phyloP scores from a whole-genome alignment of 164 flowering plant genomes.

The Stephania yunnanensis region DNA sequence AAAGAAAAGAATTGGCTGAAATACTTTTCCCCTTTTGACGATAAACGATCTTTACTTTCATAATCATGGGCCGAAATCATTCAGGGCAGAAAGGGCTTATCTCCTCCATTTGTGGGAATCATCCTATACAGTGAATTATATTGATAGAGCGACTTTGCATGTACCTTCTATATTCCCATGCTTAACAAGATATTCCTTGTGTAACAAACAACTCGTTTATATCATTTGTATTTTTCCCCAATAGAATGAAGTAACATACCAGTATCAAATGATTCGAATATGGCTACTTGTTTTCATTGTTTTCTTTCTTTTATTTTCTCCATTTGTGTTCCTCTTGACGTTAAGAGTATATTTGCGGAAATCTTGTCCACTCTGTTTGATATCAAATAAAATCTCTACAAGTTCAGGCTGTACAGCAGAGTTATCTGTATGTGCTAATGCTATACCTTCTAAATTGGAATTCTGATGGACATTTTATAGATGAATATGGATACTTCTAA shows the following conservation, averaged over 20 bases:
- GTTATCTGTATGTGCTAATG: no score
- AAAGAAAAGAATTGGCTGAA: neutral
- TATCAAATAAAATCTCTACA: no score
- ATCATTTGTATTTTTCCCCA: no score
- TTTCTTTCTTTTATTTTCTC: neutral
- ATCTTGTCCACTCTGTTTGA: neutral
- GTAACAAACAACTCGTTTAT: no score
- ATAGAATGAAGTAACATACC: no score
- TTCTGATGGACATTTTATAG: no score
- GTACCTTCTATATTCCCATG: neutral
- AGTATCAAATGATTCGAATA: no score
- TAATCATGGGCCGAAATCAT: neutral
- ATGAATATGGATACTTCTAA: no score
- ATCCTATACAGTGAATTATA: neutral
- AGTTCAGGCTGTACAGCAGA: no score
- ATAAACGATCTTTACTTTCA: neutral
- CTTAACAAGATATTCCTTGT: neutral
- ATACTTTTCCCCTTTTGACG: neutral
- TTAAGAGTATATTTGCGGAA: neutral
- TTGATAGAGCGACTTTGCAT: neutral
- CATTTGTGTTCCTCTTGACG: no score
- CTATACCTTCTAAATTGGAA: no score
- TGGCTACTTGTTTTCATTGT: neutral
- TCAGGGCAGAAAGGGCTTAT: neutral
- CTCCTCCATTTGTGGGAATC: neutral